Evolutionary conservation across 352 stramenopile species (phyloP).

Genomic region (Phytopythium delawarense): DNA sequence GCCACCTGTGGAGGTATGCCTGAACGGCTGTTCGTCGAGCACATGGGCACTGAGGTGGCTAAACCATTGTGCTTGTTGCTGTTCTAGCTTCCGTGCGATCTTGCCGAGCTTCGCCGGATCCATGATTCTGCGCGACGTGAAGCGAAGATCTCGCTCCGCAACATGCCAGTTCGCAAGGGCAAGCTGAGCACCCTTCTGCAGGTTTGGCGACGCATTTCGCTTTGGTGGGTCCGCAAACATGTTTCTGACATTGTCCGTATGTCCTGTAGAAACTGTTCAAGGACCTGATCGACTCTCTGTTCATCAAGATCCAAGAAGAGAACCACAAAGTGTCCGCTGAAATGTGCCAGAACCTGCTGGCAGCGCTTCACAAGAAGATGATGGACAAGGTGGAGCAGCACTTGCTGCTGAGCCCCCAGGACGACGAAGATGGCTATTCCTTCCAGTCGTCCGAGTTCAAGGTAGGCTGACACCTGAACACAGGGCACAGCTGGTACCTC

Average conservation of each 20-base stretch:
- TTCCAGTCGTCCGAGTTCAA: constrained; percentile 70
- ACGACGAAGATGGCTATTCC: constrained; percentile 56
- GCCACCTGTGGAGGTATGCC: constrained; percentile 32
- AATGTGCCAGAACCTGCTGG: constrained; percentile 51
- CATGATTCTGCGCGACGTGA: constrained; percentile 52
- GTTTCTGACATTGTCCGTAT: background rate
- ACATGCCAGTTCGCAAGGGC: constrained; percentile 62
- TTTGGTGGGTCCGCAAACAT: background rate
- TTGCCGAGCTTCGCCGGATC: constrained; percentile 33
- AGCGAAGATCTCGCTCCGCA: constrained; percentile 42
- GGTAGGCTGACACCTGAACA: constrained; percentile 17
- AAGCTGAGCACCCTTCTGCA: constrained; percentile 60
- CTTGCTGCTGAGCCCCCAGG: constrained; percentile 31
- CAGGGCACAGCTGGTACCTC: background rate
- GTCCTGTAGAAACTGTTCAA: constrained; percentile 69
- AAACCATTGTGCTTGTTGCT: constrained; percentile 2
- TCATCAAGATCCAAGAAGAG: constrained; percentile 60
- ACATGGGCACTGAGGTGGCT: background rate
- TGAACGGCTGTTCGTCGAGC: background rate
- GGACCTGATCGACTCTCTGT: constrained; percentile 66
- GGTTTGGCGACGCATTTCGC: constrained; percentile 19
- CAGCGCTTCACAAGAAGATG: constrained; percentile 55
- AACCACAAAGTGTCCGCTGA: constrained; percentile 66
- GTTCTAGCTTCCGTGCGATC: constrained; percentile 57
- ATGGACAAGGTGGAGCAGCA: constrained; percentile 50